Percentiles rank a stretch among this genome's conserved stretches.
Conservation (phyloP, 345 rosid species). For the Eucalyptus paniculata region DNA sequence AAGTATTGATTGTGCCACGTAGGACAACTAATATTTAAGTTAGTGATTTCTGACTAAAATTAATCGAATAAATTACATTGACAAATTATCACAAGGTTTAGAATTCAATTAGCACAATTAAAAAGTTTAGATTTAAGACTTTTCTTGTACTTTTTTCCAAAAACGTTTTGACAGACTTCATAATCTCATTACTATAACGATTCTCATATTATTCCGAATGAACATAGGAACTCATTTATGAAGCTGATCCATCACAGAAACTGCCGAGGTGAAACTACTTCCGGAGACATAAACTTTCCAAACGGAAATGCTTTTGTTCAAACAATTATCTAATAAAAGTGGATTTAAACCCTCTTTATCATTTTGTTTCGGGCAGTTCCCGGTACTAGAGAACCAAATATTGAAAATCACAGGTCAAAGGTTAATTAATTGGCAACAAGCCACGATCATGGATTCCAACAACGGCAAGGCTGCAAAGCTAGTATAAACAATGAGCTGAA, state of each 20-base stretch:
- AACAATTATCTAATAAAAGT: background rate
- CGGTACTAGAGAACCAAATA: background rate
- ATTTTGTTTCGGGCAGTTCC: background rate
- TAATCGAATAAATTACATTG: accelerated
- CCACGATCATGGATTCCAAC: background rate
- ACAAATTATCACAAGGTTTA: accelerated
- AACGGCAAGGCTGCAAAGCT: background rate
- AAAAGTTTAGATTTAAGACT: background rate
- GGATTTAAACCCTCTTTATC: background rate
- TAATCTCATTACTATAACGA: background rate
- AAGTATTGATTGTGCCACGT: accelerated
- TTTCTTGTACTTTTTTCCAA: background rate
- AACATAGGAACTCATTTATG: background rate
- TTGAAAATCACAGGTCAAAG: background rate
- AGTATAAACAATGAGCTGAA: background rate
- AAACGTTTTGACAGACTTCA: accelerated
- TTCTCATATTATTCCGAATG: background rate
- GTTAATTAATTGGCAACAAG: background rate
- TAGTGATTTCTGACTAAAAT: accelerated
- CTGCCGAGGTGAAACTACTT: background rate
- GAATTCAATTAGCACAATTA: accelerated
- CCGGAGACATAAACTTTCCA: background rate
- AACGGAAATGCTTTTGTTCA: background rate
- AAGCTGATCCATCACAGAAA: background rate
- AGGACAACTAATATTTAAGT: background rate